Evolutionary conservation across 2,329 filamentous ascomycete genomes (phyloP).

Genomic region (Fusarium aywerte): DNA sequence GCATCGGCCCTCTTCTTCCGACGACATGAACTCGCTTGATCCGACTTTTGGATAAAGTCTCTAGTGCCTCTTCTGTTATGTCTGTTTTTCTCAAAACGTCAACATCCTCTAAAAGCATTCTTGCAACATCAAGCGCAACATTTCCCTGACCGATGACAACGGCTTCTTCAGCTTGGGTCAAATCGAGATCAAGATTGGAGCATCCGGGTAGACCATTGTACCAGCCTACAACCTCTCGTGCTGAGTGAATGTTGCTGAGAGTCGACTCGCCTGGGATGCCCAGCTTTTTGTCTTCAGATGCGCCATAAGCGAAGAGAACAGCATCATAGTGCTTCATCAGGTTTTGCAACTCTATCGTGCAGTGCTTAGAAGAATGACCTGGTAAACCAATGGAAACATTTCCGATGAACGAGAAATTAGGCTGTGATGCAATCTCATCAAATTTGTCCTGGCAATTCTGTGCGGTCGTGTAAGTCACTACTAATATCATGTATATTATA

Average conservation of each 20-base stretch:
- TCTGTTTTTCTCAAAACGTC: conserved; percentile 83
- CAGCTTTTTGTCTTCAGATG: conserved; percentile 82
- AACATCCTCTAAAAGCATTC: conserved; percentile 83
- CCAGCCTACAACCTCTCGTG: conserved; percentile 95
- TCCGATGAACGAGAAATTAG: conserved; percentile 89
- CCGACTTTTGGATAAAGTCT: conserved; percentile 75
- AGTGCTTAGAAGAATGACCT: conserved; percentile 53
- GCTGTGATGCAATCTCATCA: conserved; percentile 82
- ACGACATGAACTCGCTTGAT: conserved; percentile 87
- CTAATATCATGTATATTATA: not conserved
- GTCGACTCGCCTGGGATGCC: conserved; percentile 81
- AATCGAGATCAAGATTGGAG: conserved; percentile 75
- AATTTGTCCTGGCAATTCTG: conserved; percentile 97
- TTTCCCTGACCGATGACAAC: conserved; percentile 95
- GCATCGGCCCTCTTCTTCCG: conserved; percentile 87
- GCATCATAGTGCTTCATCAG: conserved; percentile 89
- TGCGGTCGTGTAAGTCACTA: conserved; percentile 6
- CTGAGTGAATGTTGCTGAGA: conserved; percentile 82
- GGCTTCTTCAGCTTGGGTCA: conserved; percentile 81
- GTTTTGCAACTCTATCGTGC: conserved; percentile 70
- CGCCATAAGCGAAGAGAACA: conserved; percentile 92
- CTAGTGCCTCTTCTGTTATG: conserved; percentile 85
- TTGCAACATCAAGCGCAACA: conserved; percentile 91
- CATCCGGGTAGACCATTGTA: conserved; percentile 95
- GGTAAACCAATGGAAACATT: conserved; percentile 81